Base-by-base conservation (phyloP, 139 green algal species). In the Marvania coccoides region DNA sequence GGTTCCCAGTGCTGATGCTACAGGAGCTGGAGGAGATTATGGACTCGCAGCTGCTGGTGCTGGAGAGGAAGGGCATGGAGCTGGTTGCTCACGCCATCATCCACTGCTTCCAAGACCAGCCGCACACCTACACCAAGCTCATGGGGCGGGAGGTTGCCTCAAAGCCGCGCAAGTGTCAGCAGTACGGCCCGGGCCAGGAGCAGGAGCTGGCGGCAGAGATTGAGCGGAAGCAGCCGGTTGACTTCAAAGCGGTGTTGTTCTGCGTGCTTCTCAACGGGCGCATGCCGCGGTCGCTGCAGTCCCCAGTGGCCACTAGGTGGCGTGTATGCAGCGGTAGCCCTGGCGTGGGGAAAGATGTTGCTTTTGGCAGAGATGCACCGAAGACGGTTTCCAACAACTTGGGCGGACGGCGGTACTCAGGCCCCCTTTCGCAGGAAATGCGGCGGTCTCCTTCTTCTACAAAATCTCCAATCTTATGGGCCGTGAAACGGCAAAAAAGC, bases 31-130 rank as follows among this genome's bases (percentile, higher is more conserved):
- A 56, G 42, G 23, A 58, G 30, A 64, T 58, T 12, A 2, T 79
- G 35, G 72, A 73, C 5, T 48, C n/a, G 19, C 63, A 74, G 54
- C 65, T 69, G 0, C 55, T 79, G 47, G 47, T 69, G 28, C 26
- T 23, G 6, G 65, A 67, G 34, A 37, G 33, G 19, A 30, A 29
- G 38, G 53, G 47, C 26, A 35, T 36, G 7, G 36, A 47, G n/a
- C 58, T 79, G 48, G 59, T 67, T 28, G 72, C 72, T 23, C 38
- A 71, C 34, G 55, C 40, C 10, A 59, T 64, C 35, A 55, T 79
- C 28, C 33, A 54, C 51, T 60, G 30, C 51, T 51, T 10, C 12
- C 51, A 10, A 51, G 51, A 10, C 51, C 19, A 19, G 19, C 42
- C 42, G 42, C 42, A n/a, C 42, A 51, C 19, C 19, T 19, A 19